Conservation (phyloP, 2,329 filamentous ascomycete species). For the Talaromyces funiculosus region DNA sequence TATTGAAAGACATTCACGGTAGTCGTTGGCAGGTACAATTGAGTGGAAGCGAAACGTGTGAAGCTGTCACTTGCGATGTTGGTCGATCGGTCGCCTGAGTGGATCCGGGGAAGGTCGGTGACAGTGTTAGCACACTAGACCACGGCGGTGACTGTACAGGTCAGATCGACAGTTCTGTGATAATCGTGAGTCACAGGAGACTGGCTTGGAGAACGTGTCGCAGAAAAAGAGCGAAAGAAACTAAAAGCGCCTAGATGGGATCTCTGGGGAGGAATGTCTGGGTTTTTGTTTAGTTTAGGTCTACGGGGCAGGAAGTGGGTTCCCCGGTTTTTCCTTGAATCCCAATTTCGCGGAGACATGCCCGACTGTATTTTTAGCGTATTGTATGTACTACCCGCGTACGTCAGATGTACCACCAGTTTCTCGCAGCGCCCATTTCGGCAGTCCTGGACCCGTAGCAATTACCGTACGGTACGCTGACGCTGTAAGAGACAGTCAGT, state of each 20-base stretch:
- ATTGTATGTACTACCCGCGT: too few relatives aligned
- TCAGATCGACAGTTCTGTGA: not conserved
- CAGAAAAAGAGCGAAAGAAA: not conserved
- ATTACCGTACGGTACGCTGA: not conserved
- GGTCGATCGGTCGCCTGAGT: not conserved
- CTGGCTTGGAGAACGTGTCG: not conserved
- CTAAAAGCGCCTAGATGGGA: not conserved
- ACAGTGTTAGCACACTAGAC: not conserved
- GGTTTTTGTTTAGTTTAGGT: constrained; percentile 9
- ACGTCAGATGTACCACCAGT: too few relatives aligned
- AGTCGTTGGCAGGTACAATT: not conserved
- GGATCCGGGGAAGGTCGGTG: constrained; percentile 4
- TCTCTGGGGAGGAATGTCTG: constrained; percentile 8
- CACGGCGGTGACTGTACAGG: not conserved
- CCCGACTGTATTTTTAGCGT: not conserved
- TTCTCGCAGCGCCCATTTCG: not conserved
- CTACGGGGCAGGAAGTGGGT: constrained; percentile 6
- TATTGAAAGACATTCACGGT: constrained; percentile 15
- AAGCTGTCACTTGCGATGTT: not conserved
- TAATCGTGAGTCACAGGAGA: too few relatives aligned
- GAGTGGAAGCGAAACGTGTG: not conserved
- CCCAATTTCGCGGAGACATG: constrained; percentile 8
- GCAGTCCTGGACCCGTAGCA: not conserved
- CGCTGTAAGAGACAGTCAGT: not conserved
- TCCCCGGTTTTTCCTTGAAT: constrained; percentile 10